phyloP scores from a whole-genome alignment of 495 filamentous ascomycete genomes.

The Astrocystis sublimbata region DNA sequence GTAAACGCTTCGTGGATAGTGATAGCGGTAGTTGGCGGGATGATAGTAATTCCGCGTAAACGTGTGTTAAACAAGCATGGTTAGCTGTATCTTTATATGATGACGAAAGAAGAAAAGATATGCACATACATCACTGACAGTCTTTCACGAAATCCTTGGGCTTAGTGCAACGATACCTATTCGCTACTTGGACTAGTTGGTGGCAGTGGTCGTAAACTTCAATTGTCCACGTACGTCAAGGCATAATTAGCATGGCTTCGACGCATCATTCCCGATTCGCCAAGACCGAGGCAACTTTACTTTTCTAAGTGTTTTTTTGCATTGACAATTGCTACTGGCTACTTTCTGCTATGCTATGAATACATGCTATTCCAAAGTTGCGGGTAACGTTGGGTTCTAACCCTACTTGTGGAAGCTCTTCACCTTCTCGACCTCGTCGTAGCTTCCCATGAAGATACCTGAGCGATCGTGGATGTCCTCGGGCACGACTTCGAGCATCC shows the following conservation, averaged over 20 bases:
- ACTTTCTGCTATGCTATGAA: background rate
- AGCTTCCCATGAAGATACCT: slow-evolving; percentile 94
- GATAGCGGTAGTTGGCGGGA: slow-evolving; percentile 17
- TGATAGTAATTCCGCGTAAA: slow-evolving; percentile 28
- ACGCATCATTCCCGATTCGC: too few relatives aligned
- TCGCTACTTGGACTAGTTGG: too few relatives aligned
- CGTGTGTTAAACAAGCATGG: slow-evolving; percentile 29
- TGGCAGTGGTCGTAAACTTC: too few relatives aligned
- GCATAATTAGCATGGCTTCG: too few relatives aligned
- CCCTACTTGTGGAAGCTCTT: slow-evolving; percentile 60
- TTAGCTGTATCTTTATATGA: slow-evolving; percentile 30
- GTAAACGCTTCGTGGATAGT: slow-evolving; percentile 10
- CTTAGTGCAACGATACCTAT: too few relatives aligned
- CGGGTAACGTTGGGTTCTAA: background rate
- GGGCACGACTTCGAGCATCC: slow-evolving; percentile 87
- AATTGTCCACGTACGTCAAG: too few relatives aligned
- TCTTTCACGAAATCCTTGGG: background rate
- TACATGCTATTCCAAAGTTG: background rate
- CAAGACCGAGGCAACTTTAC: too few relatives aligned
- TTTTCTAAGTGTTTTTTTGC: too few relatives aligned
- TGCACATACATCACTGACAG: background rate
- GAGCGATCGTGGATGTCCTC: slow-evolving; percentile 94
- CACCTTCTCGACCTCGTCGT: slow-evolving; percentile 93
- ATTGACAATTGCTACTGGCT: too few relatives aligned
- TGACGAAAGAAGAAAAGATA: slow-evolving; percentile 10